Evolutionary conservation across 2,329 filamentous ascomycete genomes (phyloP).

Genomic region (Aspergillus bombycis): DNA sequence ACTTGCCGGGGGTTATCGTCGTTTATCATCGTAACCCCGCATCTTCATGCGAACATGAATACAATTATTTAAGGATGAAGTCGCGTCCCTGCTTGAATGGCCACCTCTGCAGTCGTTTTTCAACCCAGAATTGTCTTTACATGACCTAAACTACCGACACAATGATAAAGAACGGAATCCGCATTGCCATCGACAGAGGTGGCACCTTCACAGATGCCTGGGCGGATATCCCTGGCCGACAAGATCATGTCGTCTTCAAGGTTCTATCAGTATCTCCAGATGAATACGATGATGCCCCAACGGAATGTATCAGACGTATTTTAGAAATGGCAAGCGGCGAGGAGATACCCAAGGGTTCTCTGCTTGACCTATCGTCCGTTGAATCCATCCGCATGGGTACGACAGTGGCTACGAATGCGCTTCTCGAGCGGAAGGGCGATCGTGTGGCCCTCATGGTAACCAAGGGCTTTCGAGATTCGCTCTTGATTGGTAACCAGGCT

Average conservation of each 20-base stretch:
- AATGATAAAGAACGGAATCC: not conserved
- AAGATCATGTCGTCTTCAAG: slow-evolving; percentile 72
- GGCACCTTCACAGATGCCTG: slow-evolving; percentile 21
- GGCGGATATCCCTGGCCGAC: not conserved
- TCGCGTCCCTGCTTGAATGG: not conserved
- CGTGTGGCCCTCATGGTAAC: slow-evolving; percentile 54
- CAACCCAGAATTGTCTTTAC: not conserved
- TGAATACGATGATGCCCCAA: slow-evolving; percentile 77
- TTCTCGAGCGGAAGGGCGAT: slow-evolving; percentile 46
- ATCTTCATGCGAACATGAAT: not conserved
- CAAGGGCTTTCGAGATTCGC: slow-evolving; percentile 78
- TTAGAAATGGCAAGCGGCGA: slow-evolving; percentile 13
- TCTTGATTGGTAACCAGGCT: slow-evolving; percentile 84
- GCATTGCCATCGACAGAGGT: slow-evolving; percentile 43
- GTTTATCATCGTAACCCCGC: not conserved
- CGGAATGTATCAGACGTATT: slow-evolving; percentile 22
- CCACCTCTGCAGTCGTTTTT: not conserved
- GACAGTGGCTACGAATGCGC: slow-evolving; percentile 84
- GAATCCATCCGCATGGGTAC: slow-evolving; percentile 79
- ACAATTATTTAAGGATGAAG: not conserved
- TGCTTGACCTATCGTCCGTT: slow-evolving; percentile 20
- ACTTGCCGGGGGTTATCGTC: not conserved
- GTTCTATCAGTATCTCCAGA: slow-evolving; percentile 82
- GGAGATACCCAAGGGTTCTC: slow-evolving; percentile 18
- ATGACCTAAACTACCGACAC: not conserved